These are phyloP conservation scores for Gomphus bonarii DNA, from an alignment of 1,284 basidiomycete species.

Conservation along the genomic window DNA sequence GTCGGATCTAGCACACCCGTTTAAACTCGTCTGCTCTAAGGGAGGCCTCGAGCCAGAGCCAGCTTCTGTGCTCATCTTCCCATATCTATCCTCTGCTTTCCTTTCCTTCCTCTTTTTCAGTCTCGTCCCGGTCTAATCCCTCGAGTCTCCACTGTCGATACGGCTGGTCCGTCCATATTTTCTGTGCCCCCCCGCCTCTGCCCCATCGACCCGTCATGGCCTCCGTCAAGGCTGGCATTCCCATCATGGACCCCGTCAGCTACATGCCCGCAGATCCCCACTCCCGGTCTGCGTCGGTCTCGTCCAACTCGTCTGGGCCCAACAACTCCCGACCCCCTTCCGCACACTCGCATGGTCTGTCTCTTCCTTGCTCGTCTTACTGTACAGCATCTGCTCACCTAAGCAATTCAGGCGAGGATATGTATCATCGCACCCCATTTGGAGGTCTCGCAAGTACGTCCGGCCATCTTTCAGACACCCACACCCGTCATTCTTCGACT, in stretches of 20 bases:
- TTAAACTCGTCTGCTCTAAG: not conserved
- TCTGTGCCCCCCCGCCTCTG: not conserved
- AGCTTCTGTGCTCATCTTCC: conserved; percentile 1
- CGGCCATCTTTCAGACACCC: conserved; percentile 11
- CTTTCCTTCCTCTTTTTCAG: conserved; percentile 17
- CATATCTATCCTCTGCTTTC: not conserved
- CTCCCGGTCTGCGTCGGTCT: conserved; percentile 68
- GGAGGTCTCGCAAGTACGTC: conserved; percentile 11
- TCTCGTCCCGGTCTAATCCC: not conserved
- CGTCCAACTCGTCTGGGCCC: conserved; percentile 52
- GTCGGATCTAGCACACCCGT: not conserved
- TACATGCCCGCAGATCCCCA: conserved; percentile 39
- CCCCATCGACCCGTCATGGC: conserved; percentile 20
- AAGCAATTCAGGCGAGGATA: conserved; percentile 28
- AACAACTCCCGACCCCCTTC: conserved; percentile 63
- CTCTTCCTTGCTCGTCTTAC: conserved; percentile 19
- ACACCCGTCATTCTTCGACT: conserved; percentile 32
- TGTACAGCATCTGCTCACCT: conserved; percentile 29
- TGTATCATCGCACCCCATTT: conserved; percentile 16
- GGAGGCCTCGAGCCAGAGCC: conserved; percentile 5
- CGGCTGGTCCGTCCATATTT: conserved; percentile 8
- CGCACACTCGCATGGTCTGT: conserved; percentile 32
- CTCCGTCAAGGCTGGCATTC: conserved; percentile 22
- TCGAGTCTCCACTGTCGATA: conserved; percentile 18
- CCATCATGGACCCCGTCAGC: conserved; percentile 11